Evolutionary conservation across 202 grass and related monocot genomes (phyloP).

Genomic region (Panicum virgatum): DNA sequence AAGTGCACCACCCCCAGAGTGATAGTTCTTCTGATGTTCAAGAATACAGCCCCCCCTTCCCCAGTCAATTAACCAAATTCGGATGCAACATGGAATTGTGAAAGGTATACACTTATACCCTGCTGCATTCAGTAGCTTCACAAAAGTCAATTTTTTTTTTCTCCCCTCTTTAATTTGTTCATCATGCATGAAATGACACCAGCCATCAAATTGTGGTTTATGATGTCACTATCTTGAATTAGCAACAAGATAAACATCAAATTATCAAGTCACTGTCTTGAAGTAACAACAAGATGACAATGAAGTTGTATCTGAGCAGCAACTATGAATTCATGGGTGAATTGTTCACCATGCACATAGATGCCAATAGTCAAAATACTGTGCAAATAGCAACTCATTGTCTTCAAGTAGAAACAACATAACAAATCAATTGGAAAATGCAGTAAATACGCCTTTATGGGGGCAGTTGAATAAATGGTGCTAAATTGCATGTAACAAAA

Average conservation of each 20-base stretch:
- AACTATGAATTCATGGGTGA: not conserved
- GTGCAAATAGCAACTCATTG: not conserved
- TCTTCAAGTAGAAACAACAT: slow-evolving; percentile 20
- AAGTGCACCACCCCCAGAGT: slow-evolving; percentile 50
- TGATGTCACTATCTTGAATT: not conserved
- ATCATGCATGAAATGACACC: not conserved
- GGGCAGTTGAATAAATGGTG: not conserved
- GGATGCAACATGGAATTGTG: no score
- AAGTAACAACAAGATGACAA: no score
- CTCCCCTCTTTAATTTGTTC: no score
- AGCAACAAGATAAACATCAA: slow-evolving; percentile 3
- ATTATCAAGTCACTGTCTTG: slow-evolving; percentile 7
- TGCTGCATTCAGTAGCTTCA: no score
- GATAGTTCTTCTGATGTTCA: slow-evolving; percentile 47
- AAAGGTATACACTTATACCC: no score
- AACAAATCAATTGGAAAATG: not conserved
- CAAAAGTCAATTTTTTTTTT: no score
- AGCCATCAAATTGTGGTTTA: not conserved
- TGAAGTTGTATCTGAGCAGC: not conserved
- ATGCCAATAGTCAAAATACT: not conserved
- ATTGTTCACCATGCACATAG: not conserved
- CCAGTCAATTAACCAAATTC: no score
- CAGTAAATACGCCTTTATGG: not conserved
- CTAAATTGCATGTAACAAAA: slow-evolving; percentile 33
- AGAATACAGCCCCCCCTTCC: no score